phyloP scores from a whole-genome alignment of 805 yeast genomes.

The Ogataea siamensis region DNA sequence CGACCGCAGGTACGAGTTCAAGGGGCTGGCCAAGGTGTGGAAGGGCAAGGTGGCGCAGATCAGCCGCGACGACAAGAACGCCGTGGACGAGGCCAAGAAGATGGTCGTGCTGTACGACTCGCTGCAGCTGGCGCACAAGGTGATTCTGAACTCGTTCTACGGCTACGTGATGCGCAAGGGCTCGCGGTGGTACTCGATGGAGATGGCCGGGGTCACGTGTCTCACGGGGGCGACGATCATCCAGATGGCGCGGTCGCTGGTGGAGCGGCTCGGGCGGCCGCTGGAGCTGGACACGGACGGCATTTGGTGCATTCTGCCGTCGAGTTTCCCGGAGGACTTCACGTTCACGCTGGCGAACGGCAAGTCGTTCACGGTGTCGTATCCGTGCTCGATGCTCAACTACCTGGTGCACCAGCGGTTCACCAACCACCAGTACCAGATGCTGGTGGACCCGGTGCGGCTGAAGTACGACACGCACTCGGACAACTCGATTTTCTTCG shows the following conservation, averaged over 20 bases:
- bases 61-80: constrained; percentile 51
- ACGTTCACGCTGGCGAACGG: constrained; percentile 72
- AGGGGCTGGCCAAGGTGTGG: constrained; percentile 92
- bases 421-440: constrained; percentile 94
- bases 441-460: constrained; percentile 64
- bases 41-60: constrained; percentile 70
- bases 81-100: constrained; percentile 85
- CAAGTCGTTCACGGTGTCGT: constrained; percentile 71
- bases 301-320: constrained; percentile 97
- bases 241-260: constrained; percentile 92
- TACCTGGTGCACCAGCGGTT: constrained; percentile 86
- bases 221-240: constrained; percentile 96
- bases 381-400: constrained; percentile 95
- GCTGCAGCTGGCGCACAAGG: constrained; percentile 93
- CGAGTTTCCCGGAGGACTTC: constrained; percentile 88
- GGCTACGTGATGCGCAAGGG: constrained; percentile 99
- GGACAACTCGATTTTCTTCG: constrained; percentile 94
- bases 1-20: constrained; percentile 94
- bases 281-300: constrained; percentile 98
- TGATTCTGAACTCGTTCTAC: constrained; percentile 91
- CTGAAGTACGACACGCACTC: constrained; percentile 72
- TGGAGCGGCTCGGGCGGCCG: constrained; percentile 92
- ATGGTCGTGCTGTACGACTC: constrained; percentile 94
- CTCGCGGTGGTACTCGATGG: constrained; percentile 99
- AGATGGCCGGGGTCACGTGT: constrained; percentile 99